Base-by-base conservation (phyloP, 1,139 yeast genomes). In the Petasospora rhodanensis region DNA sequence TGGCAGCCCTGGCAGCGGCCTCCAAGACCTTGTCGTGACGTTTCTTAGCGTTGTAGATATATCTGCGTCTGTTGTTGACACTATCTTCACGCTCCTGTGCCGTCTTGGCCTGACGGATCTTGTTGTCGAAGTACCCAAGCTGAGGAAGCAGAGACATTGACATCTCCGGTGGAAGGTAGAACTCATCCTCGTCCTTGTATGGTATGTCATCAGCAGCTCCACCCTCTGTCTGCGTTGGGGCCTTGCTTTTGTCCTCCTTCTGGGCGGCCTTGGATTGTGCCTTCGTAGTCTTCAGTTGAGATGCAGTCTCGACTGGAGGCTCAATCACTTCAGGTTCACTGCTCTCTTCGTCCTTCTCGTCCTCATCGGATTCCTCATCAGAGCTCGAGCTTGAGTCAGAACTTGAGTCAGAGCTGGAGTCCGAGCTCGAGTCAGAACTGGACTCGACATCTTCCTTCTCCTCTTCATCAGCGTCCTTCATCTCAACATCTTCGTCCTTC, bases 331-430 rank as follows among this genome's bases (percentile, higher is more conserved):
- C n/a, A n/a, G 16, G 7, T 16, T 23, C n/a, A n/a, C 48, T 1
- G 59, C 60, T 14, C 59, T 46, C 27, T 55, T 56, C 28, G 51
- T 57, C 29, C 47, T 45, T 14, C 22, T 50, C 54, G 13, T 45
- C 45, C 24, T 45, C 46, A 3, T 41, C 23, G 21, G 36, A 35
- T 12, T 24, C 32, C 9, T 41, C 36, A n/a, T 41, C 46, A 16
- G n/a, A n/a, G n/a, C n/a, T n/a, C n/a, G n/a, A n/a, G n/a, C n/a
- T n/a, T n/a, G n/a, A n/a, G n/a, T n/a, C 19, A 7, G 7, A 9
- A 9, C 7, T 18, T 7, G 19, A 18, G 19, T 18, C 19, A 7
- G 7, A 7, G 19, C 19, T 18, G 19, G 19, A 18, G 9, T 18
- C 9, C 8, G 7, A 18, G 19, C 19, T 18, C 8, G n/a, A n/a